Base-by-base conservation (phyloP, 306 rosid species). In the Cicer cuneatum region DNA sequence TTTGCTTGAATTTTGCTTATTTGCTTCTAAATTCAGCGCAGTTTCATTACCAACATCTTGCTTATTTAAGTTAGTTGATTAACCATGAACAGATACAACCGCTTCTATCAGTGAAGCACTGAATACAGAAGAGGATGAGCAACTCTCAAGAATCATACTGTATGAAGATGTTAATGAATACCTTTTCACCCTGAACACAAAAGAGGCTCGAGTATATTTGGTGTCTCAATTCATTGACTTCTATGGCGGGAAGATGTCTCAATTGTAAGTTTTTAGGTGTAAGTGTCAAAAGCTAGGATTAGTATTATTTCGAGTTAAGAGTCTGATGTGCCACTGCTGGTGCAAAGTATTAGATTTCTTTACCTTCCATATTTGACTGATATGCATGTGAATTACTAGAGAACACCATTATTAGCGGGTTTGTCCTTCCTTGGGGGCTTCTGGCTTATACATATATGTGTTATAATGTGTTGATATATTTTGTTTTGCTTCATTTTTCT, bases 81-180 rank as follows among this genome's bases (percentile, higher is more conserved):
- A 81, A 77, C 47, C 39, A 49, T 85, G 77, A 74, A 71, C 90
- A 91, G 94, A 62, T 64, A 78, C 56, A 10, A 48, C 45, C 71
- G 63, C 75, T 62, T 69, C 56, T 75, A 60, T 61, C 83, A 85
- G 70, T 59, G 87, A 71, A 66, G 79, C 74, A 59, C 82, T 79
- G 39, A 81, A 86, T 71, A 74, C 57, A 21, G 96, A 89, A 73
- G 88, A 83, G 51, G 93, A 91, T 52, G 96, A 90, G 24, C 98
- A 91, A 75, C 82, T 94, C 57, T 65, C 75, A 52, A 87, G 95
- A 82, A 89, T 68, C 40, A 66, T 94, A 65, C 63, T 94, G 88
- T 91, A 83, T 72, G 98, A 94, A 88, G 98, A 91, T 62, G 86
- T 94, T 81, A 87, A 78, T 35, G 97, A 94, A 70, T 86, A 84